These are phyloP conservation scores for Neurospora discreta DNA, from an alignment of 495 filamentous ascomycete genomes.

Conservation along the genomic window DNA sequence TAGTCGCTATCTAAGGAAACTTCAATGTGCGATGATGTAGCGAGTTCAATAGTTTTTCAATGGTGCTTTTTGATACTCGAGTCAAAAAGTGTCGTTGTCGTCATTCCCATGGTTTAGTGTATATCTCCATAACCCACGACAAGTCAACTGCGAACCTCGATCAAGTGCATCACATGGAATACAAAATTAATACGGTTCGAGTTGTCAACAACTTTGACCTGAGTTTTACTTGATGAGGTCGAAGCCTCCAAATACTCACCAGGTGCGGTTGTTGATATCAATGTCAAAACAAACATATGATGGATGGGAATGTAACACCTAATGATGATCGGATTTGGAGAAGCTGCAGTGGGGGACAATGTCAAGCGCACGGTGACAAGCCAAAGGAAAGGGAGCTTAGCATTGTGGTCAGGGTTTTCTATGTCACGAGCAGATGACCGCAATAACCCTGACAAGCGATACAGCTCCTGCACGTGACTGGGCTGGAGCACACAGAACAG, in stretches of 20 bases:
- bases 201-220: background rate
- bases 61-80: background rate
- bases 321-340: background rate
- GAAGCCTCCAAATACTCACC: background rate
- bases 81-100: background rate
- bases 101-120: background rate
- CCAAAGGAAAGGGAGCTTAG: no score
- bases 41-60: background rate
- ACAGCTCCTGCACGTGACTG: conserved; percentile 12
- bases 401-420: background rate
- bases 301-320: background rate
- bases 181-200: background rate
- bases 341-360: background rate
- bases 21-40: background rate
- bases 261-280: background rate
- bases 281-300: background rate
- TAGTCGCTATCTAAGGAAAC: background rate
- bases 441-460: background rate
- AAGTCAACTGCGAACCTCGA: background rate
- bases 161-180: background rate
- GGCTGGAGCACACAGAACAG: conserved; percentile 14
- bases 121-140: background rate
- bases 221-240: background rate
- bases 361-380: background rate
- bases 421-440: background rate